These are phyloP conservation scores for Tricholoma flavovirens DNA, from an alignment of 768 basidiomycete genomes.

Conservation along the genomic window DNA sequence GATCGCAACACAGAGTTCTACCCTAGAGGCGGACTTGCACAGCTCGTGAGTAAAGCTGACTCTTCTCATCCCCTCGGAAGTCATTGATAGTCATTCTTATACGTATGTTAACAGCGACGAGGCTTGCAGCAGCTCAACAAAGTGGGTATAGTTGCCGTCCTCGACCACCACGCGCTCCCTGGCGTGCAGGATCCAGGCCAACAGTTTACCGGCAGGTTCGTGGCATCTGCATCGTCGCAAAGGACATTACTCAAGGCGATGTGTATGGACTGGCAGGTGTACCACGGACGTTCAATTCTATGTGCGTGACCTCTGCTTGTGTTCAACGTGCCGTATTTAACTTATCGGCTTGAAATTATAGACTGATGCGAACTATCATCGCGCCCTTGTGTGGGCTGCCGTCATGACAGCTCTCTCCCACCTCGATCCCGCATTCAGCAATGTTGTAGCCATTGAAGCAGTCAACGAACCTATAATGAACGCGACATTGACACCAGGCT, in stretches of 20 bases:
- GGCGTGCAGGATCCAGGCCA: constrained; percentile 61
- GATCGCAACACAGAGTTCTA: constrained; percentile 55
- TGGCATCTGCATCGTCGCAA: neutral
- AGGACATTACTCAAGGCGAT: neutral
- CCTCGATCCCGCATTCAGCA: constrained; percentile 57
- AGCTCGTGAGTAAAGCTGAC: constrained; percentile 42
- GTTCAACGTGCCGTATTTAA: neutral
- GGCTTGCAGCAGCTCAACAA: constrained; percentile 54
- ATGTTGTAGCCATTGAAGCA: constrained; percentile 68
- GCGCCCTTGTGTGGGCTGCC: constrained; percentile 76
- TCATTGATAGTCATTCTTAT: neutral
- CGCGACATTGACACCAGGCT: constrained; percentile 58
- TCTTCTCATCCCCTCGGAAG: neutral
- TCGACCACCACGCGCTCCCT: constrained; percentile 65
- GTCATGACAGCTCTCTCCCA: constrained; percentile 74
- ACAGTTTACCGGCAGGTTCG: constrained; percentile 64
- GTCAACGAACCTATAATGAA: constrained; percentile 78
- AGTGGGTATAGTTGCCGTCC: constrained; percentile 61
- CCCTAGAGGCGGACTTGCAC: constrained; percentile 61
- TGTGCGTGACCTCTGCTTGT: constrained; percentile 29
- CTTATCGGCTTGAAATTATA: constrained; percentile 17
- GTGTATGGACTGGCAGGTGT: constrained; percentile 46
- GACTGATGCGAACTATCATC: constrained; percentile 69
- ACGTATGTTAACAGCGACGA: constrained; percentile 37
- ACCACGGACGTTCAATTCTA: constrained; percentile 70